Evolutionary conservation across 2,329 filamentous ascomycete genomes (phyloP).

Genomic region (Ascochyta lentis): DNA sequence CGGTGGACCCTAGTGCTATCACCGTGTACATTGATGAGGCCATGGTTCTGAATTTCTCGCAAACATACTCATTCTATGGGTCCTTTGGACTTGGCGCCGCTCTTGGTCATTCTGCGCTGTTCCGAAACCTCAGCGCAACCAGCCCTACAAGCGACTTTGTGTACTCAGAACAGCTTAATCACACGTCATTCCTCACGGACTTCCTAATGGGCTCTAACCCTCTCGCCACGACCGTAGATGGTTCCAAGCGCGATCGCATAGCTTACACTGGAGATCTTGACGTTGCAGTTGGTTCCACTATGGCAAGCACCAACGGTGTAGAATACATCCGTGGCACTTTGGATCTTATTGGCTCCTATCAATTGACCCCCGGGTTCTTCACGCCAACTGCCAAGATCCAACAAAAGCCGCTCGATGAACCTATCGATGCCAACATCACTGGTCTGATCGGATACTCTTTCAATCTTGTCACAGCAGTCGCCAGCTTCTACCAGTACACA

Average conservation of each 20-base stretch:
- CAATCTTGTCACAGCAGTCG: slow-evolving; percentile 39
- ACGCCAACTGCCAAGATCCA: slow-evolving; percentile 44
- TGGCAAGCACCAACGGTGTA: slow-evolving; percentile 38
- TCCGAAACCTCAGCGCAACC: slow-evolving; percentile 27
- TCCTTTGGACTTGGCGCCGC: slow-evolving; percentile 45
- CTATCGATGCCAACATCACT: slow-evolving; percentile 33
- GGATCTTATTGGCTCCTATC: slow-evolving; percentile 40
- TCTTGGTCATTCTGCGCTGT: slow-evolving; percentile 37
- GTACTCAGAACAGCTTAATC: slow-evolving; percentile 35
- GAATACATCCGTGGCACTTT: slow-evolving; percentile 36
- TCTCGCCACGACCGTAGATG: slow-evolving; percentile 43
- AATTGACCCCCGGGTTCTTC: slow-evolving; percentile 42
- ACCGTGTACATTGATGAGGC: slow-evolving; percentile 20
- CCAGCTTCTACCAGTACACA: slow-evolving; percentile 37
- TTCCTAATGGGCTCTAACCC: slow-evolving; percentile 49
- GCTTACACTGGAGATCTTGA: slow-evolving; percentile 46
- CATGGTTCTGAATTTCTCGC: slow-evolving; percentile 32
- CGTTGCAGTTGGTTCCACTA: slow-evolving; percentile 30
- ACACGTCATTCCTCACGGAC: slow-evolving; percentile 38
- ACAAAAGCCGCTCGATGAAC: slow-evolving; percentile 26
- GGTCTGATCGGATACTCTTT: slow-evolving; percentile 48
- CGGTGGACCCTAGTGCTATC: slow-evolving; percentile 9
- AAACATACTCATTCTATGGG: slow-evolving; percentile 36
- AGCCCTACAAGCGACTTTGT: slow-evolving; percentile 16
- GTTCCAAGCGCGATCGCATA: slow-evolving; percentile 46